phyloP scores from a whole-genome alignment of 2,329 filamentous ascomycete genomes.

The Aspergillus sp. region DNA sequence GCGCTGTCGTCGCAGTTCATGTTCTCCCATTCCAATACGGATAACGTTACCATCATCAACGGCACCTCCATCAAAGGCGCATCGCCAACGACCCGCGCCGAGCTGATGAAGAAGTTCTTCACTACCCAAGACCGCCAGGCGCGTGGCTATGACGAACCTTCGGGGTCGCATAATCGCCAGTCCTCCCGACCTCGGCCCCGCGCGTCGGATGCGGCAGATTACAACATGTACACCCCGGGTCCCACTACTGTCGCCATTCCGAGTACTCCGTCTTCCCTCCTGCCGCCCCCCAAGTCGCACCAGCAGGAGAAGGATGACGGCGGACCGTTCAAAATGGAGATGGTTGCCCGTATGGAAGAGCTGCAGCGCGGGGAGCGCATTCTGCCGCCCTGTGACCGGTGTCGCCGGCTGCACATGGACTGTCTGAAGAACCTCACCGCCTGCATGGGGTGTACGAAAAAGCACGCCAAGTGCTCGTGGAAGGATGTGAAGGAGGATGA shows the following conservation, averaged over 20 bases:
- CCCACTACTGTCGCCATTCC: conserved; percentile 54
- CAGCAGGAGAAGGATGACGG: conserved; percentile 55
- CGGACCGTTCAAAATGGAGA: conserved; percentile 61
- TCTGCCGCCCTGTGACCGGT: conserved; percentile 80
- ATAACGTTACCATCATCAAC: conserved; percentile 50
- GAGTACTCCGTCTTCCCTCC: conserved; percentile 52
- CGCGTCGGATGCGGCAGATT: conserved; percentile 36
- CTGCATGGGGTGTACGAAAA: conserved; percentile 84
- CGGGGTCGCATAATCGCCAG: conserved; percentile 25
- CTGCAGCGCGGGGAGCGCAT: conserved; percentile 72
- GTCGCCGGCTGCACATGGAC: conserved; percentile 73
- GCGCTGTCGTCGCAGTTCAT: conserved; percentile 35
- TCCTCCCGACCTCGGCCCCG: conserved; percentile 31
- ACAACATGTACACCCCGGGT: conserved; percentile 40
- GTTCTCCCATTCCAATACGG: conserved; percentile 42
- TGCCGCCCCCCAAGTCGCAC: conserved; percentile 48
- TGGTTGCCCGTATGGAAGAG: conserved; percentile 73
- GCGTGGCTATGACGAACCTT: conserved; percentile 36
- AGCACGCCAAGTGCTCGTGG: conserved; percentile 87
- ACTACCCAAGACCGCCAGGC: conserved; percentile 56
- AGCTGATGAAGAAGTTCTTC: conserved; percentile 63
- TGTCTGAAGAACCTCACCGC: conserved; percentile 85
- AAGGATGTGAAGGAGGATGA: conserved; percentile 76
- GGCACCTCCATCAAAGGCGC: conserved; percentile 51
- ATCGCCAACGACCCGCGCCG: conserved; percentile 57